A percentile compares a stretch with the other conserved stretches of the same genome.
phyloP scores from a whole-genome alignment of 352 stramenopile species.

The Pythium rhizo-oryzae region DNA sequence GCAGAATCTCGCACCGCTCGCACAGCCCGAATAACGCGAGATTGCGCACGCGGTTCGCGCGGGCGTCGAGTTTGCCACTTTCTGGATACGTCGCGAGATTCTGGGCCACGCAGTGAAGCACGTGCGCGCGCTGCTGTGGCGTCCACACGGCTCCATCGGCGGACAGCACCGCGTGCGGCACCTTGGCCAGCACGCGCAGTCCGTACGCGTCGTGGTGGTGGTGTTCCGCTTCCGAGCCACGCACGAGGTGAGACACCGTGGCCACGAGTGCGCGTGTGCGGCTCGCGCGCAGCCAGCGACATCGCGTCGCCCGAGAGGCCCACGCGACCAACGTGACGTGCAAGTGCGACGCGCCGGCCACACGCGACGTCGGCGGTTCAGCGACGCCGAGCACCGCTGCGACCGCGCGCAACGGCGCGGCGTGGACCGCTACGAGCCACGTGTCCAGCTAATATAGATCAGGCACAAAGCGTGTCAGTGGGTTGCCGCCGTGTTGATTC shows the following conservation, averaged over 20 bases:
- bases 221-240: not conserved
- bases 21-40: slow-evolving; percentile 27
- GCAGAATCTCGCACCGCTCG: slow-evolving; percentile 22
- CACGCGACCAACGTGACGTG: slow-evolving; percentile 19
- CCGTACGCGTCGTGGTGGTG: not conserved
- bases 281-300: slow-evolving; percentile 7
- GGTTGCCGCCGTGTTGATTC: too few relatives aligned
- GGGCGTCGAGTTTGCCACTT: slow-evolving; percentile 9
- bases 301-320: not conserved
- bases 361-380: not conserved
- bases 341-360: slow-evolving; percentile 13
- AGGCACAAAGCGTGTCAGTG: not conserved
- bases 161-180: not conserved
- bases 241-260: not conserved
- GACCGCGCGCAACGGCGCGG: slow-evolving; percentile 14
- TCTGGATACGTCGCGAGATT: slow-evolving; percentile 27
- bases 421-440: slow-evolving; percentile 22
- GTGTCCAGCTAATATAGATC: slow-evolving; percentile 15
- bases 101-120: slow-evolving; percentile 1
- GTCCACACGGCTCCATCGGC: not conserved
- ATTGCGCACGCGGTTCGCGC: not conserved
- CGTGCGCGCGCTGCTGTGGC: not conserved
- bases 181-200: not conserved
- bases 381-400: not conserved
- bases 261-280: slow-evolving; percentile 9